Evolutionary conservation across 306 rosid species (phyloP).

Genomic region (Vicia sativa): DNA sequence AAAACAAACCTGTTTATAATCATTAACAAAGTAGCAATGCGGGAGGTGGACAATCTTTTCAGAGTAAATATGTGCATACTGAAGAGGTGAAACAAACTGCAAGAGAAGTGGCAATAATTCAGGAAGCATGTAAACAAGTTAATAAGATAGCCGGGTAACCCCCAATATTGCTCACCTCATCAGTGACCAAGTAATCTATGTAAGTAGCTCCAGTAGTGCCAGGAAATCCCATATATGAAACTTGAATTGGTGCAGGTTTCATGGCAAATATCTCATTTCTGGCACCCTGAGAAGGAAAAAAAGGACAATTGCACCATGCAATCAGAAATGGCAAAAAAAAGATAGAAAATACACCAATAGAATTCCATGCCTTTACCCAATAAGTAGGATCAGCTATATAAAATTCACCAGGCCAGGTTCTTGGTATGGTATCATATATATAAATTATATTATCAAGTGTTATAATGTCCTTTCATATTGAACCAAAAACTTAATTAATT

Average conservation of each 20-base stretch:
- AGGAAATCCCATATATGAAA: conserved; percentile 99
- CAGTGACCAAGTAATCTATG: conserved; percentile 86
- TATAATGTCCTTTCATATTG: not conserved
- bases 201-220: conserved; percentile 96
- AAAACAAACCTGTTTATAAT: conserved; percentile 87
- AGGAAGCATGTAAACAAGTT: conserved; percentile 1
- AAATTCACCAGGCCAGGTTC: not conserved
- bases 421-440: conserved; percentile 17
- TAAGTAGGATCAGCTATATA: not conserved
- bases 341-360: not conserved
- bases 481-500: not conserved
- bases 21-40: conserved; percentile 97
- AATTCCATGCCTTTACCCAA: not conserved
- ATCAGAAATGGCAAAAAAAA: conserved; percentile 25
- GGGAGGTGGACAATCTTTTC: conserved; percentile 98
- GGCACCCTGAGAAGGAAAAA: conserved; percentile 70
- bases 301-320: conserved; percentile 13
- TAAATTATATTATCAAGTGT: not conserved
- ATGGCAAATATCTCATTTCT: conserved; percentile 91
- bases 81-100: conserved; percentile 93
- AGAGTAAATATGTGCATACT: conserved; percentile 79
- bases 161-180: conserved; percentile 64
- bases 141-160: conserved; percentile 8
- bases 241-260: conserved; percentile 98
- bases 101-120: conserved; percentile 16